Conservation (phyloP, 2,329 filamentous ascomycete species). For the Rhinocladiella mackenziei region DNA sequence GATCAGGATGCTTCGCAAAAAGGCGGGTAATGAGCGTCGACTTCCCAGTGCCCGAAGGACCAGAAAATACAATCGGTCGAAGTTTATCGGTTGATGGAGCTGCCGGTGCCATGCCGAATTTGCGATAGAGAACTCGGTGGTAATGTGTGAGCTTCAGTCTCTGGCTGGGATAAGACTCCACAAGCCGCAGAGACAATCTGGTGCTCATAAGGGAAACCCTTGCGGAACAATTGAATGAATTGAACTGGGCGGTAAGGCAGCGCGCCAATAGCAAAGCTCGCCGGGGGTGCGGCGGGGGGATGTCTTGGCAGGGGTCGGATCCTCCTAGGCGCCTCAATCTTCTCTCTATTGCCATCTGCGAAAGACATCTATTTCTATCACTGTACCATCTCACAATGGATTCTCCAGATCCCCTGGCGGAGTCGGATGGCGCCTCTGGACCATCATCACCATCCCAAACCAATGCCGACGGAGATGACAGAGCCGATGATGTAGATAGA, state of each 20-base stretch:
- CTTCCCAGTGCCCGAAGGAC: slow-evolving; percentile 42
- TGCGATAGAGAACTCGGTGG: neutral
- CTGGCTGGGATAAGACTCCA: neutral
- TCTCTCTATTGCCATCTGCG: slow-evolving; percentile 17
- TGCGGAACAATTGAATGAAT: too few species aligned
- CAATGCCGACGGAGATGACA: slow-evolving; percentile 2
- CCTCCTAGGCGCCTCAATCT: neutral
- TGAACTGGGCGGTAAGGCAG: slow-evolving; percentile 2
- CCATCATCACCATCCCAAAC: neutral
- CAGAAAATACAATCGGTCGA: slow-evolving; percentile 42
- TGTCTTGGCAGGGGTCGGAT: slow-evolving; percentile 20
- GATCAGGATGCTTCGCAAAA: slow-evolving; percentile 41
- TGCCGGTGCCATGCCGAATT: slow-evolving; percentile 17
- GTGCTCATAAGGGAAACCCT: too few species aligned
- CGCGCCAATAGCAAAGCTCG: slow-evolving; percentile 3
- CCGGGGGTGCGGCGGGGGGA: too few species aligned
- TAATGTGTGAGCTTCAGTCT: neutral
- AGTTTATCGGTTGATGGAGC: slow-evolving; percentile 1
- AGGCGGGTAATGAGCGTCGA: slow-evolving; percentile 42
- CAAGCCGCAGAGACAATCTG: neutral
- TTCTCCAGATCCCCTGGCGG: neutral
- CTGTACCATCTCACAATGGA: slow-evolving; percentile 8
- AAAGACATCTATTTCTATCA: slow-evolving; percentile 13
- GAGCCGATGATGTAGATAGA: neutral
- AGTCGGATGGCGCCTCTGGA: neutral